Evolutionary conservation across 192 early-diverging fungal species (phyloP).

Genomic region (Linnemannia elongata): DNA sequence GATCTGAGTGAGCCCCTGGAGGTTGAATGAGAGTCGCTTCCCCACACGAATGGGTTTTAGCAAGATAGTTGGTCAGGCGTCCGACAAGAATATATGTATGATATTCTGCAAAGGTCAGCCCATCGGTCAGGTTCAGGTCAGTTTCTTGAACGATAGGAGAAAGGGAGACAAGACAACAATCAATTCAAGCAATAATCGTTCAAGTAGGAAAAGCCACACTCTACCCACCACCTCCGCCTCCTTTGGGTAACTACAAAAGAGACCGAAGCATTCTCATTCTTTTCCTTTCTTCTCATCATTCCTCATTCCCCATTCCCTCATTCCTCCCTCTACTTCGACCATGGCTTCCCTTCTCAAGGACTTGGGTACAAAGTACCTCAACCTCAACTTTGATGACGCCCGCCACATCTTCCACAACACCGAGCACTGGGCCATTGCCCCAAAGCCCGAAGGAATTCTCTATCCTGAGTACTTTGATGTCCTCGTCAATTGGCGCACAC

Average conservation of each 20-base stretch:
- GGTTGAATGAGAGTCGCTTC: not conserved
- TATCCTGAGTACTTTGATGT: slow-evolving; percentile 55
- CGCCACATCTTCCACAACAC: slow-evolving; percentile 52
- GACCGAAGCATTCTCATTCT: not conserved
- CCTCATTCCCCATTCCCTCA: not conserved
- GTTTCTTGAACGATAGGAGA: not conserved
- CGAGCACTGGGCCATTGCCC: slow-evolving; percentile 43
- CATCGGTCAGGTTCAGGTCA: not conserved
- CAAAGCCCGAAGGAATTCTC: slow-evolving; percentile 44
- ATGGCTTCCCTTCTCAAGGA: slow-evolving; percentile 39
- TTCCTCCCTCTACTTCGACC: slow-evolving; percentile 2
- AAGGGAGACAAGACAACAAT: not conserved
- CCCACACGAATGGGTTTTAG: not conserved
- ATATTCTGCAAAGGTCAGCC: not conserved
- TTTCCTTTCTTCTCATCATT: slow-evolving; percentile 7
- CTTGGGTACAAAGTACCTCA: slow-evolving; percentile 32
- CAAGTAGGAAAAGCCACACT: not conserved
- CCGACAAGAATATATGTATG: not conserved
- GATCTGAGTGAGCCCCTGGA: too few relatives aligned
- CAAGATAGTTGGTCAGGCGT: not conserved
- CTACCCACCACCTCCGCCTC: too few relatives aligned
- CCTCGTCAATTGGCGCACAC: slow-evolving; percentile 56
- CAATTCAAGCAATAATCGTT: not conserved
- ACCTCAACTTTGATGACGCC: slow-evolving; percentile 46
- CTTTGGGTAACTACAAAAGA: not conserved